Evolutionary conservation across 2,329 filamentous ascomycete species (phyloP).

Genomic region (Cladosporium phlei): DNA sequence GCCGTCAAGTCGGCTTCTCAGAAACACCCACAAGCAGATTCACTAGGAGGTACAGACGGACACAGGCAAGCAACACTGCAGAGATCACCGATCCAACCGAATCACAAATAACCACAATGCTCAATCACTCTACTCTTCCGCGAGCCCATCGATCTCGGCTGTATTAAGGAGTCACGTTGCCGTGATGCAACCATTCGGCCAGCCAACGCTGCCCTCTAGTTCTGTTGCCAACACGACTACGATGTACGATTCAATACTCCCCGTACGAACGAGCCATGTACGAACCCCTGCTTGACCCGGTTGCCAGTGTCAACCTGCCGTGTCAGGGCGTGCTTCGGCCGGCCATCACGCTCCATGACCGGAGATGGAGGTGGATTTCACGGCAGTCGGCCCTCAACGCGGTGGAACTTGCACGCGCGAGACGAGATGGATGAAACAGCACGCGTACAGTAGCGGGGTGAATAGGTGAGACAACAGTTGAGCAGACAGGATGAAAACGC

Average conservation of each 20-base stretch:
- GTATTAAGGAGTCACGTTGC: not conserved
- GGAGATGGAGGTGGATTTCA: not conserved
- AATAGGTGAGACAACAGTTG: not conserved
- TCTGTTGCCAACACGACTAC: slow-evolving; percentile 3
- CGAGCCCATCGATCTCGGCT: no score
- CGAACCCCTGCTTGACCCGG: slow-evolving; percentile 1
- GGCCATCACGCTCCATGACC: slow-evolving; percentile 5
- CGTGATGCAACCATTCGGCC: not conserved
- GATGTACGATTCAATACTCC: not conserved
- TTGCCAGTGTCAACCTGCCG: slow-evolving; percentile 3
- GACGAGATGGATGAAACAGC: not conserved
- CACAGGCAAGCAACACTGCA: no score
- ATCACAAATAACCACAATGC: no score
- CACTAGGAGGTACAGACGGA: no score
- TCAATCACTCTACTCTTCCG: no score
- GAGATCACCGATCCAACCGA: no score
- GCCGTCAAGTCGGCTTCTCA: no score
- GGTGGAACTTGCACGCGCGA: slow-evolving; percentile 9
- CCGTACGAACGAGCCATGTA: slow-evolving; percentile 2
- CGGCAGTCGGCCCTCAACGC: slow-evolving; percentile 3
- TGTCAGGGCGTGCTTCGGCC: slow-evolving; percentile 6
- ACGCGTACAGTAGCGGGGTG: not conserved
- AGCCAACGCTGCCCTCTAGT: slow-evolving; percentile 4
- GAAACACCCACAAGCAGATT: no score
- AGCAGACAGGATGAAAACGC: not conserved